These are phyloP conservation scores for Nemania sp. DNA, from an alignment of 2,329 filamentous ascomycete species.

Conservation along the genomic window DNA sequence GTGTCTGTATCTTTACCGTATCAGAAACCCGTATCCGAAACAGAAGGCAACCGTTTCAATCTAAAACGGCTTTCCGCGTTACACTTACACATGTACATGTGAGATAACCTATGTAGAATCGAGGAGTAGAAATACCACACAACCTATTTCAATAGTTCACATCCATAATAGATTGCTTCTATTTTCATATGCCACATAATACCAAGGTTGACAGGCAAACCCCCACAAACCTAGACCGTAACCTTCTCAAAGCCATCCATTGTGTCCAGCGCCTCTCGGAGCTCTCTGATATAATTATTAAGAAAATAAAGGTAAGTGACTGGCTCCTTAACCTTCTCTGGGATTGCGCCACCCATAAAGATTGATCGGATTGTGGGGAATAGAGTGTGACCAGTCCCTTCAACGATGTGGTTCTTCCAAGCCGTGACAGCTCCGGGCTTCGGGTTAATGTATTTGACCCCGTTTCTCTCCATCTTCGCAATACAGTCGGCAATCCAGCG, in stretches of 20 bases:
- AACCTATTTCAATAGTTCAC: too few relatives aligned
- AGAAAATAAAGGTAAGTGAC: conserved; percentile 61
- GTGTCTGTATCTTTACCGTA: neutral
- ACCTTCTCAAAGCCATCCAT: conserved; percentile 52
- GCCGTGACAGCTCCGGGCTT: conserved; percentile 57
- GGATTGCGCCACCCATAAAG: conserved; percentile 61
- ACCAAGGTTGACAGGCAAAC: too few relatives aligned
- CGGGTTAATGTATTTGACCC: conserved; percentile 64
- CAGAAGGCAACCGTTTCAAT: neutral
- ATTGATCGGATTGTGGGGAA: conserved; percentile 63
- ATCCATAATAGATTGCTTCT: too few relatives aligned
- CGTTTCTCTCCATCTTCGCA: conserved; percentile 59
- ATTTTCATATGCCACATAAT: too few relatives aligned
- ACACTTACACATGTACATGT: too few relatives aligned
- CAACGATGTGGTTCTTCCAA: conserved; percentile 64
- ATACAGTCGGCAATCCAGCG: conserved; percentile 67
- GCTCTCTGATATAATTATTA: conserved; percentile 51
- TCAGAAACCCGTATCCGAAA: neutral
- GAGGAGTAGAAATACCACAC: too few relatives aligned
- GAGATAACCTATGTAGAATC: too few relatives aligned
- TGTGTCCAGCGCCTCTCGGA: conserved; percentile 51
- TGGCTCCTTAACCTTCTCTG: conserved; percentile 61
- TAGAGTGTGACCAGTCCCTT: conserved; percentile 59
- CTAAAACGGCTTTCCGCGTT: neutral
- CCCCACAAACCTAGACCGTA: neutral